phyloP scores from a whole-genome alignment of 495 filamentous ascomycete genomes.

The Penicillium pancosmium region DNA sequence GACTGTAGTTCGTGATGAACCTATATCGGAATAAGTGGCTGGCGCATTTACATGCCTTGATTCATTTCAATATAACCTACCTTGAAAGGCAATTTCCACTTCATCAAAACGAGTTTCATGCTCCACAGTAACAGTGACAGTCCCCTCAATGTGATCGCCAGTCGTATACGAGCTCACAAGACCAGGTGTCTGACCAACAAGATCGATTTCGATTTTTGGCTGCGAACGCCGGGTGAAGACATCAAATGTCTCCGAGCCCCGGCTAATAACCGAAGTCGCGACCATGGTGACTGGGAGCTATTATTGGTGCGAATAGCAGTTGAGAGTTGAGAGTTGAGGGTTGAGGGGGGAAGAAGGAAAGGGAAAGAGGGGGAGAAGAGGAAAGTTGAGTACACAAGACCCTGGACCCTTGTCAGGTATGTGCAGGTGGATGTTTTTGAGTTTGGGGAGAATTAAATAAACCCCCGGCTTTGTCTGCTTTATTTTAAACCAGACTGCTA shows the following conservation, averaged over 20 bases:
- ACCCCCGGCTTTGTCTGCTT: background rate
- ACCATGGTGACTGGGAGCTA: slow-evolving; percentile 16
- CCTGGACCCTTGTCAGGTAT: slow-evolving; percentile 2
- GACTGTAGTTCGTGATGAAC: slow-evolving; percentile 50
- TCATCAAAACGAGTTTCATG: slow-evolving; percentile 76
- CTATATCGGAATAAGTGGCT: slow-evolving; percentile 29
- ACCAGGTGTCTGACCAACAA: slow-evolving; percentile 35
- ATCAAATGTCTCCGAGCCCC: slow-evolving; percentile 33
- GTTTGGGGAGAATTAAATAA: slow-evolving; percentile 4
- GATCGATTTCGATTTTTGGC: slow-evolving; percentile 39
- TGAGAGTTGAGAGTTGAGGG: background rate
- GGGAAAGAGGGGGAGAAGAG: background rate
- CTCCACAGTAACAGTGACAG: slow-evolving; percentile 59
- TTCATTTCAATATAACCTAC: slow-evolving; percentile 42
- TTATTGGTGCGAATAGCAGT: background rate
- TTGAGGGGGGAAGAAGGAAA: background rate
- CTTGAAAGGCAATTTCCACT: slow-evolving; percentile 80
- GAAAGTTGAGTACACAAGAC: background rate
- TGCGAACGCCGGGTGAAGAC: slow-evolving; percentile 31
- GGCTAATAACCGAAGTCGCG: slow-evolving; percentile 31
- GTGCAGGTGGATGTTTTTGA: background rate
- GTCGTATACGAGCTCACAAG: slow-evolving; percentile 59
- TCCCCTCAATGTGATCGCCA: slow-evolving; percentile 61
- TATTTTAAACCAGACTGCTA: slow-evolving; percentile 1
- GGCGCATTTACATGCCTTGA: background rate